phyloP scores from a whole-genome alignment of 805 yeast species.

The Candida khao-thaluensis region DNA sequence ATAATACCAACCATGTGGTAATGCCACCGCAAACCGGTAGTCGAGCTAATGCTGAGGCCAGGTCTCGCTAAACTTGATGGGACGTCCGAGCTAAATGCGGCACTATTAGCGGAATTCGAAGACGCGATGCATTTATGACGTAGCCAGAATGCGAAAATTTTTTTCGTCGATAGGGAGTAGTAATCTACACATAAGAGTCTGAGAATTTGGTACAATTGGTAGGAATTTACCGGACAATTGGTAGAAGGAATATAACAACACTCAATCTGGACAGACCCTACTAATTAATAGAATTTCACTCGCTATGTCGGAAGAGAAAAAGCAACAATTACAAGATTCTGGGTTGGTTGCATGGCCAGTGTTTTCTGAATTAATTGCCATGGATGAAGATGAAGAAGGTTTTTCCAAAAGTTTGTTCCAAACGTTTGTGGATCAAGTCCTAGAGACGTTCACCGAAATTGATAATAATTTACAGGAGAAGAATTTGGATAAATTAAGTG shows the following conservation, averaged over 20 bases:
- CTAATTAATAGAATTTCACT: not conserved
- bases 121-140: conserved; percentile 9
- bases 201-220: conserved; percentile 1
- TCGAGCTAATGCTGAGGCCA: too few relatives aligned
- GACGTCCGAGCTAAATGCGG: not conserved
- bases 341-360: conserved; percentile 87
- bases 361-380: conserved; percentile 80
- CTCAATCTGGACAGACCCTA: not conserved
- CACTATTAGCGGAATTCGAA: not conserved
- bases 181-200: conserved; percentile 1
- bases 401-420: conserved; percentile 75
- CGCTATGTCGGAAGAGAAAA: conserved; percentile 19
- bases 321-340: conserved; percentile 38
- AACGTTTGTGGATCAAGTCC: conserved; percentile 88
- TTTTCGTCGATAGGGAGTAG: conserved; percentile 8
- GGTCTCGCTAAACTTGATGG: not conserved
- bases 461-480: conserved; percentile 50
- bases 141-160: conserved; percentile 7
- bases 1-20: too few relatives aligned
- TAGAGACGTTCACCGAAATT: conserved; percentile 72
- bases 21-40: too few relatives aligned
- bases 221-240: conserved; percentile 1
- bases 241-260: not conserved
- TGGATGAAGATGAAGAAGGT: conserved; percentile 97
- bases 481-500: conserved; percentile 59